Conservation (phyloP, 306 rosid genomes). For the Rosa lucieae region DNA sequence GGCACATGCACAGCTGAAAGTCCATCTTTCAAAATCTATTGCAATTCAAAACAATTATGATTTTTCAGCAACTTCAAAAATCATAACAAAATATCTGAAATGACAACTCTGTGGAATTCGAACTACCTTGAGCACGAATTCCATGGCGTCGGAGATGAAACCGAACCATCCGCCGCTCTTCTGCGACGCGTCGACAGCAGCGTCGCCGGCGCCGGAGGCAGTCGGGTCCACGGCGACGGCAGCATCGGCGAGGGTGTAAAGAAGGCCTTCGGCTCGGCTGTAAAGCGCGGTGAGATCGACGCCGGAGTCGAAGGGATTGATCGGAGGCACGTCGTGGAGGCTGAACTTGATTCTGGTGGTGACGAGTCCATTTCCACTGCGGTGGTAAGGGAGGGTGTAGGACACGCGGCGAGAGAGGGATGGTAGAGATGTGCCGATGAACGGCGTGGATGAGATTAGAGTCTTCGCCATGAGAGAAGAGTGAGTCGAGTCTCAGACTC, state of each 20-base stretch:
- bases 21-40: slow-evolving; percentile 82
- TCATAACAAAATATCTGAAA: background rate
- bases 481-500: slow-evolving; percentile 7
- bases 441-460: slow-evolving; percentile 68
- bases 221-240: slow-evolving; percentile 59
- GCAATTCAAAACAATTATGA: slow-evolving; percentile 7
- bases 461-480: slow-evolving; percentile 78
- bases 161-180: slow-evolving; percentile 96
- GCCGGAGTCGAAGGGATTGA: slow-evolving; percentile 45
- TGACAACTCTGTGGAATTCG: background rate
- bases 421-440: slow-evolving; percentile 64
- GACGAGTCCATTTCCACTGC: slow-evolving; percentile 29
- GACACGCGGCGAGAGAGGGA: slow-evolving; percentile 53
- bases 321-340: slow-evolving; percentile 73
- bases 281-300: slow-evolving; percentile 44
- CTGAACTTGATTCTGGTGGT: slow-evolving; percentile 72
- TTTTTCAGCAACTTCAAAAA: background rate
- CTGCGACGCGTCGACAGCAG: slow-evolving; percentile 44
- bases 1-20: slow-evolving; percentile 84
- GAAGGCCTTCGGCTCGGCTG: slow-evolving; percentile 64
- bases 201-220: background rate
- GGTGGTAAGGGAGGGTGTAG: slow-evolving; percentile 35
- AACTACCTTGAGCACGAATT: slow-evolving; percentile 79
- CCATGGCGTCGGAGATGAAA: slow-evolving; percentile 90
- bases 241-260: slow-evolving; percentile 91